Evolutionary conservation across 352 stramenopile species (phyloP), one percentile per base, ranked within the genome.

Genomic region (Phytophthora europaea): DNA sequence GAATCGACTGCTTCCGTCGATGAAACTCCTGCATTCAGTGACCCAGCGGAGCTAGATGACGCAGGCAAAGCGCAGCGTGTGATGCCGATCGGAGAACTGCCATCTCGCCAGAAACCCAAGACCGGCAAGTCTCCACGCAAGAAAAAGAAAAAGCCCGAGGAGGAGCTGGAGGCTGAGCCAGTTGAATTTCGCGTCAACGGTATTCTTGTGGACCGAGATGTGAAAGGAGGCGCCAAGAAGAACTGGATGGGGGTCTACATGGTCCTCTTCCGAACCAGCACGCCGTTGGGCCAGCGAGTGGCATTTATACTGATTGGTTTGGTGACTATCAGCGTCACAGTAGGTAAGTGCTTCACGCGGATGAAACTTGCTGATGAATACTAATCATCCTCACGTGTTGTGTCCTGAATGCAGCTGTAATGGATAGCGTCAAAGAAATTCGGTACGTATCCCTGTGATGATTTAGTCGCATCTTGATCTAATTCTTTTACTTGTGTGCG

Each of bases 221-320:
- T 94, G 18, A 81, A 74, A 57, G 84, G 87, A 56, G 87, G 81
- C 40, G 79, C 83, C 12, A 89, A 90, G 55, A 56, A 77, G 12
- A 79, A 87, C 52, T 94, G 87, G 87, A 82, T 90, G 61, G 72
- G 83, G 22, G 80, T 90, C 60, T 94, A 94, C 69, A 78, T 93
- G 69, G 73, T 93, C 10, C 72, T 94, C 51, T 94, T 92, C 70
- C 70, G 90, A 67, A 93, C 81, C 64, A 91, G 81, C 55, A 94
- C 85, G 6, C 87, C 87, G 0, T 82, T 83, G 50, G 87, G 87
- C 13, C 87, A 94, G 69, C 70, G 67, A 59, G 80, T 93, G 33
- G 87, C 87, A 22, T 82, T 94, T 43, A 80, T 87, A 18, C 61
- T 94, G 43, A 82, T 94, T 43, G 79, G 90, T 45, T 78, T 92